These are phyloP conservation scores for Fusarium musae DNA, from an alignment of 2,329 filamentous ascomycete species.

Conservation along the genomic window DNA sequence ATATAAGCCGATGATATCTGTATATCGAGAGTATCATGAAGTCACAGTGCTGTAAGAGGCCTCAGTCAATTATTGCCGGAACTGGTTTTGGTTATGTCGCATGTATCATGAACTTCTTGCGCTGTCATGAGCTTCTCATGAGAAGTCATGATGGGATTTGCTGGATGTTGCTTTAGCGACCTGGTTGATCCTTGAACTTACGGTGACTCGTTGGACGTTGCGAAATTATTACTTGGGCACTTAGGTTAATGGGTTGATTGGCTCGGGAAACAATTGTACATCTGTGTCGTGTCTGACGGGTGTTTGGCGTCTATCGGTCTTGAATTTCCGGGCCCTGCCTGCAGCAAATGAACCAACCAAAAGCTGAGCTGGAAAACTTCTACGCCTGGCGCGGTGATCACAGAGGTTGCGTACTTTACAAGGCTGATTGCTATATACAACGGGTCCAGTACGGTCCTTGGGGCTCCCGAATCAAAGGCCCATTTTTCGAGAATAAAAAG, in stretches of 20 bases:
- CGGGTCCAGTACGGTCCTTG: conserved; percentile 7
- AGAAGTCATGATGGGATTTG: neutral
- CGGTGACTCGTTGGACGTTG: neutral
- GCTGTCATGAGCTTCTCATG: neutral
- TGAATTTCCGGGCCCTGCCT: neutral
- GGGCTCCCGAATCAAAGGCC: conserved; percentile 20
- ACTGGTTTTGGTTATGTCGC: conserved; percentile 14
- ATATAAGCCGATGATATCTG: conserved; percentile 8
- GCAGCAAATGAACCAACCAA: neutral
- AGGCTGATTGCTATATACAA: conserved; percentile 20
- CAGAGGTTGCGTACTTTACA: conserved; percentile 11
- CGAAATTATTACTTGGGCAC: neutral
- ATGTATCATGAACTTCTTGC: neutral
- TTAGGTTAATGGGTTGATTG: neutral
- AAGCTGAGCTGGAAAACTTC: neutral
- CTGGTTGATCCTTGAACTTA: neutral
- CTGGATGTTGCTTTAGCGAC: neutral
- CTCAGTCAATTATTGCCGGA: neutral
- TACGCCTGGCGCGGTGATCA: neutral
- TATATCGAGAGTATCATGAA: neutral
- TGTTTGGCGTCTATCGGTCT: neutral
- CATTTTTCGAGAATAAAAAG: conserved; percentile 29
- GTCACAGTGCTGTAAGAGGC: neutral
- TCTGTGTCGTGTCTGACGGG: neutral
- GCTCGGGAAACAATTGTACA: neutral